Evolutionary conservation across 2,329 filamentous ascomycete genomes (phyloP).

Genomic region (Berkeleyomyces basicola): DNA sequence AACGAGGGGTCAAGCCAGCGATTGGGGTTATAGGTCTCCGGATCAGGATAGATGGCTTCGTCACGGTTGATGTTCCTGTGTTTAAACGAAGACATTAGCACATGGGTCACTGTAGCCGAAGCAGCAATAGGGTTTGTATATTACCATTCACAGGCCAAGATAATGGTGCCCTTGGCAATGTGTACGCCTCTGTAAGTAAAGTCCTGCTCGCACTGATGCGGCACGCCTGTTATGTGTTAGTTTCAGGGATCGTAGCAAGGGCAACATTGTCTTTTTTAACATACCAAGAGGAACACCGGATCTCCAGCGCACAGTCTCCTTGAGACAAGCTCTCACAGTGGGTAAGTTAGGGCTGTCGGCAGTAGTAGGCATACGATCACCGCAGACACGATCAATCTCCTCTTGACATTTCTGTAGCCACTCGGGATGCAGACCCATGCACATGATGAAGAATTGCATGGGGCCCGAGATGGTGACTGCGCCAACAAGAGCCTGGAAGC

Average conservation of each 20-base stretch:
- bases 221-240: conserved; percentile 22
- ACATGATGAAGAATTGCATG: conserved; percentile 35
- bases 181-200: conserved; percentile 30
- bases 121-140: conserved; percentile 8
- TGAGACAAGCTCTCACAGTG: conserved; percentile 36
- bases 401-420: conserved; percentile 37
- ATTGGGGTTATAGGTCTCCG: conserved; percentile 45
- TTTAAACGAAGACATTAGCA: background rate
- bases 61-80: conserved; percentile 40
- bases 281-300: conserved; percentile 36
- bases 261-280: conserved; percentile 12
- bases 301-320: conserved; percentile 42
- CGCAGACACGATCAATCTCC: conserved; percentile 40
- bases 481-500: conserved; percentile 34
- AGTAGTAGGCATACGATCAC: conserved; percentile 34
- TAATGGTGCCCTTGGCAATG: conserved; percentile 31
- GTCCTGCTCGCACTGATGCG: conserved; percentile 31
- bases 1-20: conserved; percentile 45
- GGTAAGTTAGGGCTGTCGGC: conserved; percentile 34
- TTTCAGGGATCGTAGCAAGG: background rate
- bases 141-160: conserved; percentile 35
- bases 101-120: background rate
- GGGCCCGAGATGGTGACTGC: conserved; percentile 33
- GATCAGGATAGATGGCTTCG: conserved; percentile 41
- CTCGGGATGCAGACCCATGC: conserved; percentile 34